These are phyloP conservation scores for Pseudocercospora pini-densiflorae DNA, from an alignment of 2,329 filamentous ascomycete genomes.

Conservation along the genomic window DNA sequence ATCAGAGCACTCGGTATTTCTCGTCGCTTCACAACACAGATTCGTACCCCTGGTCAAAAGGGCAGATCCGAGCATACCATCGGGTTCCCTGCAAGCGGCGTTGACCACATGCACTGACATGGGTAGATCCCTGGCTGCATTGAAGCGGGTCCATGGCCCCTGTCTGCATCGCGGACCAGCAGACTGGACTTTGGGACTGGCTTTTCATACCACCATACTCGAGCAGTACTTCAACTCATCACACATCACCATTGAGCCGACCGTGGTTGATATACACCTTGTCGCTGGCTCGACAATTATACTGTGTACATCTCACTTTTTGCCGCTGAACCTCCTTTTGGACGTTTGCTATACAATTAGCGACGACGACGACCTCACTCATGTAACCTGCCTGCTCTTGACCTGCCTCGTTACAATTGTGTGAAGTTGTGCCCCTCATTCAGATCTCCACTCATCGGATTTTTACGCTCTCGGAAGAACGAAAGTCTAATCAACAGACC, in stretches of 20 bases:
- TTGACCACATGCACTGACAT: slow-evolving; percentile 12
- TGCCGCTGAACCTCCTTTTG: slow-evolving; percentile 2
- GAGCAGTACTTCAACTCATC: slow-evolving; percentile 4
- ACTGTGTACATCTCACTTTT: slow-evolving; percentile 5
- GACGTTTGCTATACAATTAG: background rate
- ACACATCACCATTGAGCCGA: slow-evolving; percentile 17
- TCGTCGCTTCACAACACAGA: background rate
- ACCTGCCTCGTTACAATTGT: background rate
- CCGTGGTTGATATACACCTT: slow-evolving; percentile 17
- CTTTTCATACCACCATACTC: slow-evolving; percentile 10
- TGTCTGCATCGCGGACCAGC: slow-evolving; percentile 15
- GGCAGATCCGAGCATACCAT: background rate
- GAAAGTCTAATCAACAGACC: slow-evolving; percentile 22
- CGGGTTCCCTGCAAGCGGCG: slow-evolving; percentile 2
- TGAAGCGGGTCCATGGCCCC: slow-evolving; percentile 8
- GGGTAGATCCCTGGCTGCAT: slow-evolving; percentile 5
- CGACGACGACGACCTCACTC: background rate
- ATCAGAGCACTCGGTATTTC: background rate
- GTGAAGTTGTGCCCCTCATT: slow-evolving; percentile 17
- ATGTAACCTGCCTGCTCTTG: background rate
- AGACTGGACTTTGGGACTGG: slow-evolving; percentile 12
- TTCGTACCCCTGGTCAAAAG: slow-evolving; percentile 4
- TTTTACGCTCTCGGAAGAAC: slow-evolving; percentile 21
- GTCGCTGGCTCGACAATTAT: background rate
- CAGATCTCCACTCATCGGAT: slow-evolving; percentile 5